Evolutionary conservation across 106 monocot species (phyloP).

Genomic region (Phalaenopsis equestris): DNA sequence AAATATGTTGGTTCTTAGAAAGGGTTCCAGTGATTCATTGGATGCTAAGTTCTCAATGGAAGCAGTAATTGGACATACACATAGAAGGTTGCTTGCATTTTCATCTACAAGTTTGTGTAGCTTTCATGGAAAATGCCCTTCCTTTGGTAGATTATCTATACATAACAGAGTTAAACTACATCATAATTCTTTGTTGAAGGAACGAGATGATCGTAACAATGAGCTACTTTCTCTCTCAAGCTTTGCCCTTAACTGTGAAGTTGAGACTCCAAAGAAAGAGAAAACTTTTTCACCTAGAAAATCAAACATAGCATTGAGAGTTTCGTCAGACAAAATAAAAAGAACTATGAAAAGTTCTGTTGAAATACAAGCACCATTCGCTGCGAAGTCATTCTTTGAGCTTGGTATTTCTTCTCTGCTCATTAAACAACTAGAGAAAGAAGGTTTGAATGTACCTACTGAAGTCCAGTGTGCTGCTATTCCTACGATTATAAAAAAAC

Average conservation of each 20-base stretch:
- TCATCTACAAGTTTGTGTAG: slow-evolving; percentile 34
- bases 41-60: slow-evolving; percentile 25
- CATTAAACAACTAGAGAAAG: slow-evolving; percentile 44
- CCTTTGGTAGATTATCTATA: slow-evolving; percentile 25
- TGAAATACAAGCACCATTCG: slow-evolving; percentile 47
- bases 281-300: slow-evolving; percentile 6
- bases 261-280: slow-evolving; percentile 19
- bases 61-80: slow-evolving; percentile 43
- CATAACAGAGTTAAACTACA: slow-evolving; percentile 25
- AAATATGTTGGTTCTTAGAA: background rate
- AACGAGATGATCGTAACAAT: slow-evolving; percentile 13
- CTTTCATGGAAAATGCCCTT: slow-evolving; percentile 22
- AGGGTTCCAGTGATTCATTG: background rate
- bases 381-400: slow-evolving; percentile 72
- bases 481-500: slow-evolving; percentile 61
- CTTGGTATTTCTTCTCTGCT: slow-evolving; percentile 65
- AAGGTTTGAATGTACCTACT: slow-evolving; percentile 61
- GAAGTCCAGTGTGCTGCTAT: slow-evolving; percentile 90
- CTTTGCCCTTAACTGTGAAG: slow-evolving; percentile 25
- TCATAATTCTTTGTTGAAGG: slow-evolving; percentile 19
- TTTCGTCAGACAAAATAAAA: slow-evolving; percentile 24
- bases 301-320: slow-evolving; percentile 14
- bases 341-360: slow-evolving; percentile 11
- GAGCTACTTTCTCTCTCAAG: slow-evolving; percentile 48
- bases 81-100: slow-evolving; percentile 48